phyloP scores from a whole-genome alignment of 768 basidiomycete species.

The Xerocomus brunneocitrinus region DNA sequence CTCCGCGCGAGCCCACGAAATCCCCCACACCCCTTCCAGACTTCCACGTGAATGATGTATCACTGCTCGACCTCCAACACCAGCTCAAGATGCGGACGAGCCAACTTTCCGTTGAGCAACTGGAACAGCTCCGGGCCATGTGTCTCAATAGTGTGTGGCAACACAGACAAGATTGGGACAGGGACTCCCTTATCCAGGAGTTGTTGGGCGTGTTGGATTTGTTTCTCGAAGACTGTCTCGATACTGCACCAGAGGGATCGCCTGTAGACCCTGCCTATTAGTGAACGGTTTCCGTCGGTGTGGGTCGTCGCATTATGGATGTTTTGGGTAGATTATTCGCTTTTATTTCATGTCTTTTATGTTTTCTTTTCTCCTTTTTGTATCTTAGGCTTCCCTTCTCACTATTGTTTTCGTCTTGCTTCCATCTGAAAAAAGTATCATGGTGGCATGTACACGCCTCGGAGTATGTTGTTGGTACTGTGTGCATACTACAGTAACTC shows the following conservation, averaged over 20 bases:
- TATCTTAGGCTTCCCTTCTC: constrained; percentile 15
- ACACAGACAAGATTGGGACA: constrained; percentile 78
- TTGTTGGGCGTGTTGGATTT: constrained; percentile 52
- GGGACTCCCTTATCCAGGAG: constrained; percentile 58
- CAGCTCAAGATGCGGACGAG: constrained; percentile 52
- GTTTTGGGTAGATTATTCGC: constrained; percentile 21
- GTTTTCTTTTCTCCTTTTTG: constrained; percentile 1
- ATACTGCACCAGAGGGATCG: background rate
- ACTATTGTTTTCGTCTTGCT: background rate
- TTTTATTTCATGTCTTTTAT: constrained; percentile 6
- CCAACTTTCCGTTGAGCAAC: constrained; percentile 73
- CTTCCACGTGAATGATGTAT: constrained; percentile 58
- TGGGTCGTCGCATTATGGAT: background rate
- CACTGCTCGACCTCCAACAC: constrained; percentile 45
- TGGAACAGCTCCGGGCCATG: constrained; percentile 89
- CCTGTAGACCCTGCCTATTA: constrained; percentile 4
- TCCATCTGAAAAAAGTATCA: background rate
- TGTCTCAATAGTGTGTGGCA: constrained; percentile 82
- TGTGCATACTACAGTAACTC: background rate
- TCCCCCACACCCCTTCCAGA: constrained; percentile 71
- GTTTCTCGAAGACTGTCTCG: constrained; percentile 62
- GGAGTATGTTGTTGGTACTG: background rate
- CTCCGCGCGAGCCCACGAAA: constrained; percentile 44
- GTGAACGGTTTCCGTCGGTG: background rate
- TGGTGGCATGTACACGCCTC: background rate